Percentiles rank a stretch among this genome's conserved stretches.
Evolutionary conservation across 495 filamentous ascomycete species (phyloP).

Genomic region (Corynascus novoguineensis): DNA sequence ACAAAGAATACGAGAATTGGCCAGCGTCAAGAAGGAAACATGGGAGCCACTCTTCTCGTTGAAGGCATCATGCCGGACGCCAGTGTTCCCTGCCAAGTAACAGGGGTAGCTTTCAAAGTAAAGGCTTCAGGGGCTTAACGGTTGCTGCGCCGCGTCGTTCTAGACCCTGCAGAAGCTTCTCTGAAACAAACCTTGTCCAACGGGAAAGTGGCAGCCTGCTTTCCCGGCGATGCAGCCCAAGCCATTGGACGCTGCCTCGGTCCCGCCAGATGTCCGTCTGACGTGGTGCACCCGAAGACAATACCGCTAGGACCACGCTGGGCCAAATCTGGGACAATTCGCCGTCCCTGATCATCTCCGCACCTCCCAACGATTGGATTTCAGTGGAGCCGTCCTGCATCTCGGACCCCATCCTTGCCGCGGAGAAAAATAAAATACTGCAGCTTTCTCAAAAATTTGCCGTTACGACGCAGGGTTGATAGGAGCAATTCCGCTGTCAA

Average conservation of each 20-base stretch:
- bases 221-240: not conserved
- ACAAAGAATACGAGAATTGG: not conserved
- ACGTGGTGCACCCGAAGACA: not conserved
- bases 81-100: not conserved
- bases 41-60: too few relatives aligned
- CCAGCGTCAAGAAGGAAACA: not conserved
- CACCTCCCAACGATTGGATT: not conserved
- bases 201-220: not conserved
- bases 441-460: too few relatives aligned
- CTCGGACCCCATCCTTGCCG: not conserved
- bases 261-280: not conserved
- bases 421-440: too few relatives aligned
- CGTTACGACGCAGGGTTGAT: not conserved
- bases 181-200: slow-evolving; percentile 9
- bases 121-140: not conserved
- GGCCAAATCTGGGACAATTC: not conserved
- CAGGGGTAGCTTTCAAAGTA: not conserved
- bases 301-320: not conserved
- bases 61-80: too few relatives aligned
- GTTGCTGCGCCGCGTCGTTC: not conserved
- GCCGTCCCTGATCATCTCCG: not conserved
- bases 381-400: not conserved
- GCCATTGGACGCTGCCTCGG: not conserved
- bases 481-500: not conserved
- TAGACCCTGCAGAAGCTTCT: not conserved